phyloP scores from a whole-genome alignment of 768 basidiomycete species.

The Kwoniella europaea region DNA sequence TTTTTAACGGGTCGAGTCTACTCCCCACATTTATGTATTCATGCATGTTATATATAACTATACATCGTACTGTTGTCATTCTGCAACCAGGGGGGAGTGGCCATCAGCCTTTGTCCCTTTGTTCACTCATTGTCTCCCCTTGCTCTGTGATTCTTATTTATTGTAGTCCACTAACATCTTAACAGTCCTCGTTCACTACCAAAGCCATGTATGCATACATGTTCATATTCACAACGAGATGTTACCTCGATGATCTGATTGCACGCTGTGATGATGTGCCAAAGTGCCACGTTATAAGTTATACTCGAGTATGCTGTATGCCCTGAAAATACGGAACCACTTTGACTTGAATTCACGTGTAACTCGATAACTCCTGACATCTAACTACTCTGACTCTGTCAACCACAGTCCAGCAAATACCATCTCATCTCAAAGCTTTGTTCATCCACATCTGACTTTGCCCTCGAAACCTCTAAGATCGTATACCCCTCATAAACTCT shows the following conservation, averaged over 20 bases:
- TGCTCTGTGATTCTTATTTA: no score
- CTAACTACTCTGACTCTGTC: neutral
- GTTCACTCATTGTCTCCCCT: neutral
- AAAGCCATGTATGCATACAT: neutral
- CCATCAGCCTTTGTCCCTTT: neutral
- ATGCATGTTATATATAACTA: conserved; percentile 13
- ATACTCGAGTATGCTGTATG: no score
- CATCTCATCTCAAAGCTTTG: neutral
- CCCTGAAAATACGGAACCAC: conserved; percentile 10
- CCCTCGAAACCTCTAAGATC: neutral
- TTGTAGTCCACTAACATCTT: no score
- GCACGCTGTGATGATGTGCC: neutral
- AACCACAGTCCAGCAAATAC: conserved; percentile 3
- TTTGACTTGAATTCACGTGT: conserved; percentile 3
- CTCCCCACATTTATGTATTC: conserved; percentile 23
- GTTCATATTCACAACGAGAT: neutral
- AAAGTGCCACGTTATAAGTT: conserved; percentile 13
- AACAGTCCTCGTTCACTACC: no score
- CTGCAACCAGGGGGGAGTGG: neutral
- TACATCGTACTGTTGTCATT: neutral
- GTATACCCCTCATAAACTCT: neutral
- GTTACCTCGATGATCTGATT: neutral
- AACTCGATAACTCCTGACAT: neutral
- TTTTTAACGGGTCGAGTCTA: conserved; percentile 25
- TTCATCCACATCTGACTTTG: neutral